Percentiles rank a stretch among this genome's conserved stretches.
phyloP scores from a whole-genome alignment of 2,329 filamentous ascomycete species.

The Colletotrichum sp. region DNA sequence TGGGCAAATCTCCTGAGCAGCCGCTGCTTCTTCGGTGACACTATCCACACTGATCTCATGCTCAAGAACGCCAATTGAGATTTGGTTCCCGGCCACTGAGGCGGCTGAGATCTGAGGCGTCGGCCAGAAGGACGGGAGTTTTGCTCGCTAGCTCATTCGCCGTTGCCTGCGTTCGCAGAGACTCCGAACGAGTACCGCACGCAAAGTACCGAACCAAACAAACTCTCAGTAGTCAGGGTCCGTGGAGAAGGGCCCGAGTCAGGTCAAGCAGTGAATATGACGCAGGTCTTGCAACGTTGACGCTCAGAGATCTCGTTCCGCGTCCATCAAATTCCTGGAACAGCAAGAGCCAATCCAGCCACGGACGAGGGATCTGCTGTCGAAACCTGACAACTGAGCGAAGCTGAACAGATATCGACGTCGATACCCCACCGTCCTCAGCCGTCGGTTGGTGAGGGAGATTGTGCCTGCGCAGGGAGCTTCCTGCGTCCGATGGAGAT shows the following conservation, averaged over 20 bases:
- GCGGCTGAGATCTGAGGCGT: not conserved
- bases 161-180: not conserved
- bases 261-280: constrained; percentile 12
- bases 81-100: not conserved
- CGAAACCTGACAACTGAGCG: not conserved
- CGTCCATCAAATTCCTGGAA: constrained; percentile 12
- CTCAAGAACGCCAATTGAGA: not conserved
- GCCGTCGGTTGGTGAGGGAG: not conserved
- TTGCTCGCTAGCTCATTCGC: not conserved
- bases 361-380: not conserved
- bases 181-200: constrained; percentile 5
- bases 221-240: not conserved
- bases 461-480: not conserved
- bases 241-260: constrained; percentile 11
- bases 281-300: not conserved
- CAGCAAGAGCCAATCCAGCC: not conserved
- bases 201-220: not conserved
- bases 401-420: not conserved
- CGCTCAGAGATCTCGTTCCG: not conserved
- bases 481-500: not conserved
- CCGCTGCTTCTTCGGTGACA: not conserved
- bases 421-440: not conserved
- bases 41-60: constrained; percentile 3
- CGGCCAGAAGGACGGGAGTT: constrained; percentile 5
- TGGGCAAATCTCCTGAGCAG: not conserved